Evolutionary conservation across 106 monocot genomes (phyloP).

Genomic region (Dioscorea zingiberensis): DNA sequence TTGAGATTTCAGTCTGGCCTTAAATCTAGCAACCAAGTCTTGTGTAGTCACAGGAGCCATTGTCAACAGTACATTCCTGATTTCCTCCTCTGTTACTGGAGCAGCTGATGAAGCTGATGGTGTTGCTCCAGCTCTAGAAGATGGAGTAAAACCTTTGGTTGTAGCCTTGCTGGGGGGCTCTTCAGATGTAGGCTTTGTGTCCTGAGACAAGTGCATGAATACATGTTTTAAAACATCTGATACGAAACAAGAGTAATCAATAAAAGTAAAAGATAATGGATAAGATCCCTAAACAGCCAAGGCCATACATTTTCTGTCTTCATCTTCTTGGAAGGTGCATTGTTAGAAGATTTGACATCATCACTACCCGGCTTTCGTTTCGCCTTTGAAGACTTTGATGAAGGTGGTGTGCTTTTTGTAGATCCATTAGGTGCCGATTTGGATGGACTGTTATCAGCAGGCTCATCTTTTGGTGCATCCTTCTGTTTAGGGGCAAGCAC

Average conservation of each 20-base stretch:
- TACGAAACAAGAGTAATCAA: too few relatives aligned
- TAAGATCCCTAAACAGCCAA: too few relatives aligned
- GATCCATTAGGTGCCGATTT: constrained; percentile 50
- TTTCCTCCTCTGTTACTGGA: constrained; percentile 90
- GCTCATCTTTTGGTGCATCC: constrained; percentile 71
- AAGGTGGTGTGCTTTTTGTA: constrained; percentile 49
- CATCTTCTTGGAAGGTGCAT: constrained; percentile 61
- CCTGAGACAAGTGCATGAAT: constrained; percentile 20
- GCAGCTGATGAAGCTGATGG: constrained; percentile 28
- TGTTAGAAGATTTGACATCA: constrained; percentile 41
- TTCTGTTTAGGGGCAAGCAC: constrained; percentile 91
- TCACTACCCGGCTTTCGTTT: constrained; percentile 80
- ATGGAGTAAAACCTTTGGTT: constrained; percentile 54
- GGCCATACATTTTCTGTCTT: constrained; percentile 43
- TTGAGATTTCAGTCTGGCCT: constrained; percentile 51
- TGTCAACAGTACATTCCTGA: constrained; percentile 59
- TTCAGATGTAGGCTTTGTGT: constrained; percentile 30
- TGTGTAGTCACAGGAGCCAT: constrained; percentile 79
- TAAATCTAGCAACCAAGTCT: constrained; percentile 77
- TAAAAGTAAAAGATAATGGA: neutral
- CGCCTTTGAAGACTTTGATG: constrained; percentile 72
- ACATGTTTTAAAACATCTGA: too few relatives aligned
- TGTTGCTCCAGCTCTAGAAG: constrained; percentile 39
- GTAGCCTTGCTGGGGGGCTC: too few relatives aligned
- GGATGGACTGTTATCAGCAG: constrained; percentile 55